These are phyloP conservation scores for Bipolaris bicolor DNA, from an alignment of 2,329 filamentous ascomycete species.

Conservation along the genomic window DNA sequence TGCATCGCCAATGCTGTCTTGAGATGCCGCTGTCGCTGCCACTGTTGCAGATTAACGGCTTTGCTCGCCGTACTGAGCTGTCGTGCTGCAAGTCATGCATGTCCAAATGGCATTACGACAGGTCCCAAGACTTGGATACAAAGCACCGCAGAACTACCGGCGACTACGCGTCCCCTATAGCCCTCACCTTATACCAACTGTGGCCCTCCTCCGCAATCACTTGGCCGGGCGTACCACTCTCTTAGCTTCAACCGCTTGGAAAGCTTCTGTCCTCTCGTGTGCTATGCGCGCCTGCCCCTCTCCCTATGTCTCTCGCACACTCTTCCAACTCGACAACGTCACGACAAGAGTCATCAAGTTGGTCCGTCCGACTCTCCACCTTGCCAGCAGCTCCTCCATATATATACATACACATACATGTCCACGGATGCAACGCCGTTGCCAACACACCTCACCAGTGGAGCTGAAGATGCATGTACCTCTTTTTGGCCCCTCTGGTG, in stretches of 20 bases:
- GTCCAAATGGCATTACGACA: slow-evolving; percentile 5
- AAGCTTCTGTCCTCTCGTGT: not conserved
- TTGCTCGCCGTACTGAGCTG: not conserved
- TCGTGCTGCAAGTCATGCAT: slow-evolving; percentile 10
- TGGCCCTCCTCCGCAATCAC: not conserved
- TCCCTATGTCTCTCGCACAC: not conserved
- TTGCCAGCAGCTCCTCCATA: not conserved
- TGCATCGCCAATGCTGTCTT: slow-evolving; percentile 3
- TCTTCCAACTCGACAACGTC: not conserved
- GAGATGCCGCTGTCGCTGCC: too few species aligned
- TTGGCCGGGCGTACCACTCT: not conserved
- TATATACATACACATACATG: too few species aligned
- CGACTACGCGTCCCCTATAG: slow-evolving; percentile 15
- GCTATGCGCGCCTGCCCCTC: not conserved
- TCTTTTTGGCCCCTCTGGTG: not conserved
- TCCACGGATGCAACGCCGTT: not conserved
- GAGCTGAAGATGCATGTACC: slow-evolving; percentile 1
- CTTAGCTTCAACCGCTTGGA: not conserved
- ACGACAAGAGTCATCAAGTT: too few species aligned
- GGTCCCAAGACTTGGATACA: slow-evolving; percentile 4
- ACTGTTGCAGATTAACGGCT: slow-evolving; percentile 6
- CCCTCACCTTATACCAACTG: slow-evolving; percentile 3
- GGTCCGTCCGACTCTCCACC: not conserved
- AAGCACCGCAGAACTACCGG: slow-evolving; percentile 9
- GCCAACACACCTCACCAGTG: slow-evolving; percentile 1